Evolutionary conservation across 2,329 filamentous ascomycete species (phyloP), one percentile per base, ranked within the genome.

Genomic region (Botrytis squamosa): DNA sequence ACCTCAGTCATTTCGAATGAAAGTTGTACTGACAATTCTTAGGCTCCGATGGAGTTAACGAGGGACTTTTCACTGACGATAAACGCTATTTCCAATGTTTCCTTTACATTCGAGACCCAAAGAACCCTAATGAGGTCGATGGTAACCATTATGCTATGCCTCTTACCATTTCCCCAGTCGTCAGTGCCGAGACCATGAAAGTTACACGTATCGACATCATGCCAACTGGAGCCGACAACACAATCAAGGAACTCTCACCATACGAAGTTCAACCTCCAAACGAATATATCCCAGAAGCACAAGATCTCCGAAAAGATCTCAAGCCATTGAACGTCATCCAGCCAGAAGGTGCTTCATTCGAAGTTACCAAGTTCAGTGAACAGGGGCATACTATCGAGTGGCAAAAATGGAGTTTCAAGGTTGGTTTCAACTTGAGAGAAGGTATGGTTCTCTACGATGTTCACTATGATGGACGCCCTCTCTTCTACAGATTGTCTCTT

Each of bases 111-210:
- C 84, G 89, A 36, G 90, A 91, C 76, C 89, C 89, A 3, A 82
- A 84, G 44, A 90, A 92, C 78, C 78, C 87, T 0, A 80, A 83
- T 10, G 88, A 91, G 77, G 81, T 83, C n/a, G 90, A 93, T 78
- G 88, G 87, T 60, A 92, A 91, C 78, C 89, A 92, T 80, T 92
- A 92, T 78, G 88, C 91, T 0, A 86, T 91, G 76, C 91, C 91
- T 1, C 83, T 92, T 2, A 85, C 87, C n/a, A 89, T 81, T 64
- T 91, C 89, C 2, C 90, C 91, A 0, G 90, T 93, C 33, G 84
- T 94, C 60, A 89, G 90, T 79, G 87, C 86, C 0, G 85, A 86
- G 59, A 89, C 85, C 2, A 87, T 88, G 83, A 88, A 90, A 78
- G 86, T 94, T 55, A 86, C 92, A 64, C 88, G 91, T 18, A 91